A percentile compares a stretch with the other conserved stretches of the same genome.
Evolutionary conservation across 2,329 filamentous ascomycete species (phyloP).

Genomic region (Cladophialophora immunda): DNA sequence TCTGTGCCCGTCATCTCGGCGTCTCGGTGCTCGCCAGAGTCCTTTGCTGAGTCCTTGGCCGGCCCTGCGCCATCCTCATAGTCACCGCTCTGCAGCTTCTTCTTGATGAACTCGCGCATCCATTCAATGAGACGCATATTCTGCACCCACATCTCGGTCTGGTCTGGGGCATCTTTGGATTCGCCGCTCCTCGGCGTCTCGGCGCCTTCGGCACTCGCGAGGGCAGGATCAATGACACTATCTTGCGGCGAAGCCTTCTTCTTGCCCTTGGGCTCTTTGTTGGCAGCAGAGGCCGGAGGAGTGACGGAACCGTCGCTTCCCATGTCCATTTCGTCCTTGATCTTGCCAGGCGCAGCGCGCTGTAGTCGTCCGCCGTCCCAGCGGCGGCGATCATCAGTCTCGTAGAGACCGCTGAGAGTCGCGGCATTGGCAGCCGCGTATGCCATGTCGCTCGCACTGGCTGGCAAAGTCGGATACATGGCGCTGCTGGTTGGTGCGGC

Average conservation of each 20-base stretch:
- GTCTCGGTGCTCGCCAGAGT: constrained; percentile 47
- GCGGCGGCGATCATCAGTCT: constrained; percentile 67
- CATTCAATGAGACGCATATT: constrained; percentile 71
- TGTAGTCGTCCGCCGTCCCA: constrained; percentile 70
- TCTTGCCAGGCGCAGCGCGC: constrained; percentile 56
- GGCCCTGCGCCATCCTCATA: constrained; percentile 46
- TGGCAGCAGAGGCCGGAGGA: constrained; percentile 39
- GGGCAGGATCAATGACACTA: constrained; percentile 41
- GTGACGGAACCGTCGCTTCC: constrained; percentile 40
- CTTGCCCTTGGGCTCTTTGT: constrained; percentile 36
- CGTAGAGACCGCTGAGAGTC: constrained; percentile 67
- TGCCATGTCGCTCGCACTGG: constrained; percentile 64
- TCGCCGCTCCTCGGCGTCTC: constrained; percentile 39
- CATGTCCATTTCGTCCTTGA: constrained; percentile 50
- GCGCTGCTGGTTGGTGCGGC: constrained; percentile 47
- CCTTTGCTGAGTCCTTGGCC: constrained; percentile 35
- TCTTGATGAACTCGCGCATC: constrained; percentile 65
- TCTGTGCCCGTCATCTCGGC: constrained; percentile 56
- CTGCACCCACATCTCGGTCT: constrained; percentile 64
- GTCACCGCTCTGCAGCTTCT: constrained; percentile 63
- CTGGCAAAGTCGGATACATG: constrained; percentile 71
- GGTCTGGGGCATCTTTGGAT: constrained; percentile 44
- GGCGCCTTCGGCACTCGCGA: constrained; percentile 31
- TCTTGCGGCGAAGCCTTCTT: constrained; percentile 34
- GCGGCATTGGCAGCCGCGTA: constrained; percentile 67